Evolutionary conservation across 139 green algal genomes (phyloP).

Genomic region (Chlorella vulgaris): DNA sequence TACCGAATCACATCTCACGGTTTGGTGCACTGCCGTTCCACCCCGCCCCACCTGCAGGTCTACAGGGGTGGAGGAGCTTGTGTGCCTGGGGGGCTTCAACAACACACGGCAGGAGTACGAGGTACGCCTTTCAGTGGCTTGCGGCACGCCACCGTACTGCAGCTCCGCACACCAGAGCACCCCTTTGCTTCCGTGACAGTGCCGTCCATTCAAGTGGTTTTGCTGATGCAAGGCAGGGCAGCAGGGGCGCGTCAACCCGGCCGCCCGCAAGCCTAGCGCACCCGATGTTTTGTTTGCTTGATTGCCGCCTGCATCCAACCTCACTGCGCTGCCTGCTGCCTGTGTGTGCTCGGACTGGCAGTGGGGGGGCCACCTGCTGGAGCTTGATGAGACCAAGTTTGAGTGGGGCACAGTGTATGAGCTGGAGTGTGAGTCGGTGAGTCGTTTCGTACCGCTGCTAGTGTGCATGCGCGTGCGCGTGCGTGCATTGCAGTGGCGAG

Average conservation of each 20-base stretch:
- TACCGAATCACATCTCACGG: no score
- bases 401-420: conserved; percentile 89
- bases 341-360: no score
- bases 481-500: not conserved
- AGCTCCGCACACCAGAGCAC: no score
- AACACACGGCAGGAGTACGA: conserved; percentile 82
- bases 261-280: no score
- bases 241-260: no score
- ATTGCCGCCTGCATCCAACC: no score
- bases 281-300: no score
- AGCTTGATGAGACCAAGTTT: conserved; percentile 91
- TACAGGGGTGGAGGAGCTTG: conserved; percentile 54
- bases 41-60: conserved; percentile 17
- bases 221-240: no score
- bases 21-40: no score
- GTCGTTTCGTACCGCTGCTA: not conserved
- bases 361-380: conserved; percentile 83
- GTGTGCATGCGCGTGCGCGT: not conserved
- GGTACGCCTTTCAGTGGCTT: not conserved
- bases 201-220: no score
- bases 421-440: conserved; percentile 90
- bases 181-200: no score
- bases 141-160: no score
- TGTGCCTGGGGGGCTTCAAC: conserved; percentile 87
- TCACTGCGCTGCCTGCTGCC: not conserved